Evolutionary conservation across 345 rosid genomes (phyloP), one percentile per base, ranked within the genome.

Genomic region (Laguncularia racemosa): DNA sequence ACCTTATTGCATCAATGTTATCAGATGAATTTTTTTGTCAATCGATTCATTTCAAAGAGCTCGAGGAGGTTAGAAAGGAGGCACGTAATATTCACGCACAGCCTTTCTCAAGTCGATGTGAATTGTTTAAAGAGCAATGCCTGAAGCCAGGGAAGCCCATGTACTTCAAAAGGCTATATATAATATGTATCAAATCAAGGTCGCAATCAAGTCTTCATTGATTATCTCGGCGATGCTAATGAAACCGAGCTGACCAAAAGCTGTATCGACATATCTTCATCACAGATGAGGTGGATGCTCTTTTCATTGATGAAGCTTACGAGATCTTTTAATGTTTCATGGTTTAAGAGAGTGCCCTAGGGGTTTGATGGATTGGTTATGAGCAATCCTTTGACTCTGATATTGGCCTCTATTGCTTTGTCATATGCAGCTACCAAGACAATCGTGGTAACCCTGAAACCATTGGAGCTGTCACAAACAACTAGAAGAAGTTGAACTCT

Each of bases 141-240:
- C 97, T 73, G 49, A 89, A 84, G 16, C 99, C 99, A 0, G 99
- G 95, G 16, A 93, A 71, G 9, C 99, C 95, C 96, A 93, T 75
- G 75, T 85, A 96, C 70, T 93, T 93, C 0, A 97, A 93, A n/a
- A 89, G 79, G 48, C 97, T 93, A 45, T 93, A 83, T 2, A 93
- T 83, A 18, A 93, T 67, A 66, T 89, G 97, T 17, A 93, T 59
- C 46, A 93, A 81, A 60, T 87, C 69, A 0, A 59, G 79, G 61
- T 93, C 72, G 66, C 80, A 81, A 17, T 52, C 43, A 2, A 23
- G 3, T 73, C 81, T 62, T 81, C 88, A 45, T 82, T 80, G 2
- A 93, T 70, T 16, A 90, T 71, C 71, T 93, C 92, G 0, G 95
- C 63, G 6, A 93, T 64, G 69, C 99, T 82, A 8, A 81, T 63